These are phyloP conservation scores for Trichoderma sp. DNA, from an alignment of 2,329 filamentous ascomycete species.

Conservation along the genomic window DNA sequence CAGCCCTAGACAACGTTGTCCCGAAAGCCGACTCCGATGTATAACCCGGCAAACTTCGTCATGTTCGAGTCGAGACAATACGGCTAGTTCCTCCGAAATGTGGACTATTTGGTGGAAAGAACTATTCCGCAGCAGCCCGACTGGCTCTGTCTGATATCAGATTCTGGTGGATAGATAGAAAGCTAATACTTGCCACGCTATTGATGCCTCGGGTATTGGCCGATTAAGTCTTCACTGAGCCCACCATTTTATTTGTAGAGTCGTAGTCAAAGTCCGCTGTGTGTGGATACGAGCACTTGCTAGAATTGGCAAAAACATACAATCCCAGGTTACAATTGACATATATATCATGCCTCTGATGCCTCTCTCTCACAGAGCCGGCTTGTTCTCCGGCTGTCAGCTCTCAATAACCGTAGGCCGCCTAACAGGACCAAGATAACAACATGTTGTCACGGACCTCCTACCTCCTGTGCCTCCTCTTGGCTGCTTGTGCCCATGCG, in stretches of 20 bases:
- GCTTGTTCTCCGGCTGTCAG: not conserved
- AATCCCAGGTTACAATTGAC: not conserved
- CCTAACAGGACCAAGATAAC: not conserved
- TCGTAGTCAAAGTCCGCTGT: not conserved
- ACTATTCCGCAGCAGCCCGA: not conserved
- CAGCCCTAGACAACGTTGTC: slow-evolving; percentile 11
- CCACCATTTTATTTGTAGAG: not conserved
- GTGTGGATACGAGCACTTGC: slow-evolving; percentile 3
- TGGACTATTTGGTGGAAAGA: not conserved
- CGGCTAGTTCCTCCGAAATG: slow-evolving; percentile 4
- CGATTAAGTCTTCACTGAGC: not conserved
- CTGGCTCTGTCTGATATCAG: slow-evolving; percentile 1
- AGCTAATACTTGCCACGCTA: not conserved
- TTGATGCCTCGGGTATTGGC: not conserved
- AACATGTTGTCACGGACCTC: slow-evolving; percentile 13
- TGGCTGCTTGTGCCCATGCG: slow-evolving; percentile 17
- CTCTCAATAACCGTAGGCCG: not conserved
- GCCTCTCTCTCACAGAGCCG: not conserved
- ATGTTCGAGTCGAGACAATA: not conserved
- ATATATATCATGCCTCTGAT: not conserved
- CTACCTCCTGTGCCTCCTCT: slow-evolving; percentile 13
- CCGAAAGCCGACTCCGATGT: slow-evolving; percentile 18
- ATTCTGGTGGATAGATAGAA: slow-evolving; percentile 4
- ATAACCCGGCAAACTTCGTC: not conserved
- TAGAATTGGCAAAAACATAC: not conserved